These are phyloP conservation scores for Pelargonium fulgidum DNA, from an alignment of 441 rosid genomes.

Conservation along the genomic window DNA sequence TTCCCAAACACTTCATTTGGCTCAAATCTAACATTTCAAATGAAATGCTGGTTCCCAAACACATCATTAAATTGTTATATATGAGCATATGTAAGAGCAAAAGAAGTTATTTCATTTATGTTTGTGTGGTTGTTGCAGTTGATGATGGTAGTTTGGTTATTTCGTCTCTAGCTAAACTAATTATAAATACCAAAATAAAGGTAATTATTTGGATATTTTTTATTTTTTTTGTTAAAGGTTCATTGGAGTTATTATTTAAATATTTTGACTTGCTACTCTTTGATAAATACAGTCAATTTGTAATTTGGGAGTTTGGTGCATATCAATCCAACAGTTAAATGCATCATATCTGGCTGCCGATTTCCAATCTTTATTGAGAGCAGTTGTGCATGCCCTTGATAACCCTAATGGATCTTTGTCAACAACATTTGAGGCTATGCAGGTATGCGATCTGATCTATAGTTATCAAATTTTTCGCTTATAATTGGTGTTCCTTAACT, in stretches of 20 bases:
- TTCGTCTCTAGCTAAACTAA: slow-evolving; percentile 34
- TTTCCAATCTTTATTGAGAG: slow-evolving; percentile 34
- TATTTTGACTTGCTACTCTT: slow-evolving; percentile 12
- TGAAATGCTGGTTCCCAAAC: no score
- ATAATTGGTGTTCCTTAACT: background rate
- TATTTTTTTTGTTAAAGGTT: background rate
- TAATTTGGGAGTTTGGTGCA: slow-evolving; percentile 52
- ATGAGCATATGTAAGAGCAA: background rate
- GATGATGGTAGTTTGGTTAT: slow-evolving; percentile 29
- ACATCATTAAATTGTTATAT: background rate
- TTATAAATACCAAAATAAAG: slow-evolving; percentile 38
- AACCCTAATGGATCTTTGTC: slow-evolving; percentile 56
- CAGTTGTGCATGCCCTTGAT: slow-evolving; percentile 50
- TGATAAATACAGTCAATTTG: slow-evolving; percentile 34
- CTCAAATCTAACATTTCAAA: no score
- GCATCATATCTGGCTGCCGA: slow-evolving; percentile 24
- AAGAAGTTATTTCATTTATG: background rate
- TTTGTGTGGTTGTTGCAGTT: slow-evolving; percentile 22
- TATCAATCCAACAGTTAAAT: slow-evolving; percentile 49
- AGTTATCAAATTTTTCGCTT: background rate
- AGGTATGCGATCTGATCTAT: slow-evolving; percentile 27
- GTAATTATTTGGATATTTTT: slow-evolving; percentile 20
- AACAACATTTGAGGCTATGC: slow-evolving; percentile 51
- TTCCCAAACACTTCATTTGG: no score
- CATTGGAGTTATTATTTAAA: background rate